These are phyloP conservation scores for Flueggea neowawraea DNA, from an alignment of 441 rosid genomes.

Conservation along the genomic window DNA sequence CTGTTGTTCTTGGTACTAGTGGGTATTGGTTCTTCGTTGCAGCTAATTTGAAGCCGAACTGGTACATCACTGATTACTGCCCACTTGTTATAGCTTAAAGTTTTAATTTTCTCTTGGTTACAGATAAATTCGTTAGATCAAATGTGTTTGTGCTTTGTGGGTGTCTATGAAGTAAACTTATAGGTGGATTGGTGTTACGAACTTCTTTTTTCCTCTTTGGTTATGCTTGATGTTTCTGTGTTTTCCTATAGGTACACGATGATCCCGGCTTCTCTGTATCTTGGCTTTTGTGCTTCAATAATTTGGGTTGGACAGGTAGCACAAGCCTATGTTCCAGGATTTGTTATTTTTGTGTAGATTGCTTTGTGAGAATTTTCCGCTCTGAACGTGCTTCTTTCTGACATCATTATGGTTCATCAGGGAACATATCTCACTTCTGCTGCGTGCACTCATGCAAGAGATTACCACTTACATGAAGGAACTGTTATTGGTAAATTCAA, in stretches of 20 bases:
- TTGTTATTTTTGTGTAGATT: slow-evolving; percentile 1
- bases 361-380: neutral
- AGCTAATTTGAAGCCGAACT: slow-evolving; percentile 76
- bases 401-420: slow-evolving; percentile 31
- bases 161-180: no score
- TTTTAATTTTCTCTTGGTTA: no score
- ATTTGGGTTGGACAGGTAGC: slow-evolving; percentile 98
- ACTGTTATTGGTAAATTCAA: slow-evolving; percentile 77
- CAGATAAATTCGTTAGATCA: no score
- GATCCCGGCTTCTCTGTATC: slow-evolving; percentile 84
- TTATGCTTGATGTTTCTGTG: slow-evolving; percentile 2
- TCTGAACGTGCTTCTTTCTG: slow-evolving; percentile 7
- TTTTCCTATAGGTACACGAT: slow-evolving; percentile 64
- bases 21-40: slow-evolving; percentile 94
- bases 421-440: slow-evolving; percentile 91
- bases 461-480: slow-evolving; percentile 59
- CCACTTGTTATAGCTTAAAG: neutral
- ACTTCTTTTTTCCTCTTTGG: neutral
- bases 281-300: slow-evolving; percentile 88
- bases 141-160: no score
- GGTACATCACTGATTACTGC: slow-evolving; percentile 39
- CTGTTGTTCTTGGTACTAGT: slow-evolving; percentile 77
- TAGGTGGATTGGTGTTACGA: neutral
- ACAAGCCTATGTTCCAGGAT: slow-evolving; percentile 12
- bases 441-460: slow-evolving; percentile 74